phyloP scores from a whole-genome alignment of 208 protist species.

The Wallacemonas collosoma region DNA sequence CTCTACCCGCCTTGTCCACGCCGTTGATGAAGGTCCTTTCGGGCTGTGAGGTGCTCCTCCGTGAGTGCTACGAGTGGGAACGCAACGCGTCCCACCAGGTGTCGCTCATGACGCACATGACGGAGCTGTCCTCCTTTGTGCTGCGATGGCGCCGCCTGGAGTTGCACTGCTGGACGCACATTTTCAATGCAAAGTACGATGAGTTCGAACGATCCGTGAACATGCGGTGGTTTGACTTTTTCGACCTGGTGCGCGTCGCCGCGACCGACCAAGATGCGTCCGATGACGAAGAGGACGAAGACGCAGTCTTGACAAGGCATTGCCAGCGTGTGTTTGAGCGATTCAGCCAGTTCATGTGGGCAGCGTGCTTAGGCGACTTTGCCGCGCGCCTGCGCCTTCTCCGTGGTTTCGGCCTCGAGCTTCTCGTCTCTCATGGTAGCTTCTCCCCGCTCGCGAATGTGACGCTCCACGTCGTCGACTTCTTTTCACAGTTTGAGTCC shows the following conservation, averaged over 20 bases:
- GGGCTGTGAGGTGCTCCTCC: slow-evolving; percentile 95
- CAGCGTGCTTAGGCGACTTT: slow-evolving; percentile 78
- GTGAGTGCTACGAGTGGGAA: slow-evolving; percentile 97
- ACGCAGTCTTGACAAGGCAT: slow-evolving; percentile 28
- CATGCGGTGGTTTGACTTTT: slow-evolving; percentile 79
- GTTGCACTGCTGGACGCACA: slow-evolving; percentile 94
- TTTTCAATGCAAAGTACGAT: slow-evolving; percentile 85
- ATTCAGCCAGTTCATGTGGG: slow-evolving; percentile 83
- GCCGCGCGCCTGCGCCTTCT: slow-evolving; percentile 63
- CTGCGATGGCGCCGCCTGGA: slow-evolving; percentile 97
- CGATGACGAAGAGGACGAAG: slow-evolving; percentile 12
- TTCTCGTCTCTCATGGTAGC: slow-evolving; percentile 39
- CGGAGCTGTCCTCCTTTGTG: slow-evolving; percentile 90
- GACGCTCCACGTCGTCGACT: slow-evolving; percentile 77
- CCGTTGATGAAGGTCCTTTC: slow-evolving; percentile 94
- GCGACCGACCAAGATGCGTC: background rate
- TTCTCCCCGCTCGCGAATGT: slow-evolving; percentile 69
- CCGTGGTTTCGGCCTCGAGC: slow-evolving; percentile 67
- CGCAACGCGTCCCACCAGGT: slow-evolving; percentile 90
- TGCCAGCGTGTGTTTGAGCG: slow-evolving; percentile 55
- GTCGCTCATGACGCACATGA: slow-evolving; percentile 91
- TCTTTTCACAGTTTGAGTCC: slow-evolving; percentile 80
- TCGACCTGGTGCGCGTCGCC: slow-evolving; percentile 54
- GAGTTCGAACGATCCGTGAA: slow-evolving; percentile 70
- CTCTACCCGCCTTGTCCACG: slow-evolving; percentile 81